Evolutionary conservation across 2,329 filamentous ascomycete species (phyloP), one percentile per base, ranked within the genome.

Genomic region (Monosporascus sp.): DNA sequence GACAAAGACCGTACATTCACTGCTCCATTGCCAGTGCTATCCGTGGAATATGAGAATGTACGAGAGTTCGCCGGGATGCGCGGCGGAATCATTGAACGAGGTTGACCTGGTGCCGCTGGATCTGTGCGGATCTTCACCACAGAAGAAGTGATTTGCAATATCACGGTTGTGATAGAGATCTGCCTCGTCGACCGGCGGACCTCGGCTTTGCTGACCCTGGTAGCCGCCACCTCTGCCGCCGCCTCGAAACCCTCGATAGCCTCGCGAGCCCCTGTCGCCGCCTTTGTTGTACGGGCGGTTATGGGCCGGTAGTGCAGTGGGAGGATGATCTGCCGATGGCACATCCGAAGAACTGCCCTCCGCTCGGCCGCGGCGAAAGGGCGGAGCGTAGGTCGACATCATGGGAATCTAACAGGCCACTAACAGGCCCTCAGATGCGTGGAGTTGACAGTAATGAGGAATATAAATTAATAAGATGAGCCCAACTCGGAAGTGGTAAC

Each of bases 1-100:
- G 16, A 56, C 61, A 41, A 64, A 65, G 46, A 67, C 50, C 49
- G 64, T 61, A 7, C 49, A 55, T 6, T 66, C 59, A 17, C 22
- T 48, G 1, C 16, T 37, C 64, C 65, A 66, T 19, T 58, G 61
- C 16, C 61, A 58, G 46, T 66, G 62, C 11, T 57, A 59, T 2
- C 48, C 46, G 16, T 2, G 4, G 52, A 61, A 65, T 11, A 66
- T 55, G 11, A 61, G 34, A 49, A 65, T 7, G 49, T 62, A 58
- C 4, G 59, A 56, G 16, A 66, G 58, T 44, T 62, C 27, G 4
- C 37, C 55, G 1, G 57, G 58, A 19, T 44, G 49, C 9, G 44
- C 52, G 37, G 57, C 54, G 4, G 61, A 62, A 50, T 51, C 56
- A 20, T 62, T 58, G 31, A 65, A 60, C 19, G 64, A 61, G 26